Evolutionary conservation across 495 filamentous ascomycete species (phyloP), one percentile per base, ranked within the genome.

Genomic region (Acidomyces sp.): DNA sequence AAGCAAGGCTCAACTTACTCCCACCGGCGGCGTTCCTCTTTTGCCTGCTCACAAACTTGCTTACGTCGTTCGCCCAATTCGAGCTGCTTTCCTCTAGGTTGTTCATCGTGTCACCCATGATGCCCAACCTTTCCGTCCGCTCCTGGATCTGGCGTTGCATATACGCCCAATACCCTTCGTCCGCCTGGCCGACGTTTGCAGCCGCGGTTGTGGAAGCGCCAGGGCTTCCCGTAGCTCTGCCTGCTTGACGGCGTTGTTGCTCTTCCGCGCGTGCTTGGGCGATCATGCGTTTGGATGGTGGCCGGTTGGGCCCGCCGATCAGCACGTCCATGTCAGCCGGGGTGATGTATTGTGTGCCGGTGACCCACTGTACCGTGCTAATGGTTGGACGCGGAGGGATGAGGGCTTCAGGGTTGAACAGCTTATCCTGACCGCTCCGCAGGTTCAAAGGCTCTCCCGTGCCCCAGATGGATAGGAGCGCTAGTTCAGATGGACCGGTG

Each of bases 351-450:
- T 94, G 88, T 10, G 92, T 95, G 1, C 90, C 92, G 0, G 86
- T 77, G 27, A 97, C 84, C 90, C 90, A 97, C 58, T 94, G 84
- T 16, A 97, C 55, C 48, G 90, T 94, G 6, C 82, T 87, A 33
- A 97, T 97, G 1, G 87, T 93, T n/a, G 90, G 92, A 22, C 90
- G 72, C 11, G 82, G 68, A 3, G 88, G 90, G 12, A 80, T 66
- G 11, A 69, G 51, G 11, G 77, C 71, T 44, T 78, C 64, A 3
- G 79, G 72, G 46, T 94, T 93, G 60, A 80, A 77, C 3, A 96
- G 66, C 20, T 64, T 75, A 55, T 96, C 90, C 28, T 72, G 66
- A n/a, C n/a, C n/a, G 4, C 72, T 72, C 19, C 53, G 59, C 4
- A 16, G 11, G 17, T 81, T 12, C 31, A 34, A 55, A 37, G 62